These are phyloP conservation scores for Adansonia rubrostipa DNA, from an alignment of 441 rosid genomes.

Conservation along the genomic window DNA sequence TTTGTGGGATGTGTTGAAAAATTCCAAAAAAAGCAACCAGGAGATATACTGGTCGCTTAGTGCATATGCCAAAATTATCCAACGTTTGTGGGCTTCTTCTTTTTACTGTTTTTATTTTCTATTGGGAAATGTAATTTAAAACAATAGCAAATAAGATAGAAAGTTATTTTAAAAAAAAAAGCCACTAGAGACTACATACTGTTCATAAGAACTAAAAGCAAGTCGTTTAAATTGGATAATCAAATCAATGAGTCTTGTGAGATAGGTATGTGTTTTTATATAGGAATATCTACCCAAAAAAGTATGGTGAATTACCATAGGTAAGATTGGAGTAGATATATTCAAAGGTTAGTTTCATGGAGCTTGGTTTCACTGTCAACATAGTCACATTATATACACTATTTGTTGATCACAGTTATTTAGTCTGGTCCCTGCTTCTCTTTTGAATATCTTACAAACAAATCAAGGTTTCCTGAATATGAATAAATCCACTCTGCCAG, in stretches of 20 bases:
- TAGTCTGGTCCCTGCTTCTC: neutral
- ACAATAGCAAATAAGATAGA: too few relatives aligned
- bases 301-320: neutral
- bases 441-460: neutral
- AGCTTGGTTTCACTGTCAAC: neutral
- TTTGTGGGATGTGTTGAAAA: too few relatives aligned
- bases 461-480: neutral
- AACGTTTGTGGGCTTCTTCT: too few relatives aligned
- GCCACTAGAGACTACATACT: too few relatives aligned
- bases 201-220: too few relatives aligned
- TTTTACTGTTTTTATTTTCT: too few relatives aligned
- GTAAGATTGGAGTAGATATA: neutral
- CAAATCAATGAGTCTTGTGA: neutral
- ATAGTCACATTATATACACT: neutral
- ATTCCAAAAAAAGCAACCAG: too few relatives aligned
- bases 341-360: slow-evolving; percentile 7
- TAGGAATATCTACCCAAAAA: neutral
- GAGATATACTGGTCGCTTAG: too few relatives aligned
- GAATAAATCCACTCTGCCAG: neutral
- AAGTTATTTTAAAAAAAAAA: too few relatives aligned
- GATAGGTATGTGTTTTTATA: neutral
- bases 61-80: too few relatives aligned
- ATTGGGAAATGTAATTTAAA: too few relatives aligned
- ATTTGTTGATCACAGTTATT: neutral
- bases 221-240: too few relatives aligned